Percentiles rank a stretch among this genome's conserved stretches.
Evolutionary conservation across 2,329 filamentous ascomycete species (phyloP).

Genomic region (Ilyonectria sp.): DNA sequence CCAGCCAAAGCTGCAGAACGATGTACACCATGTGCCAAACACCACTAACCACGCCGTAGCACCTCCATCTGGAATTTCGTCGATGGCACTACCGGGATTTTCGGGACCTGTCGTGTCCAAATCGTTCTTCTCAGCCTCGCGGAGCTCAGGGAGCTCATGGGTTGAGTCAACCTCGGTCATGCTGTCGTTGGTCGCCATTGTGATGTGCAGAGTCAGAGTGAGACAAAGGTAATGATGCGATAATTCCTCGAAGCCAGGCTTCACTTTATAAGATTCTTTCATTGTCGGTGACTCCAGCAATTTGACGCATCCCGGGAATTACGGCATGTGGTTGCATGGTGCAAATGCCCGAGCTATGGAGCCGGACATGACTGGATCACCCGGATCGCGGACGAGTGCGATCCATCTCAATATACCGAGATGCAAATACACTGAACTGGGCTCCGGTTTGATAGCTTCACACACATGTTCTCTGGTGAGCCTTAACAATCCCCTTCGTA

Average conservation of each 20-base stretch:
- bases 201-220: background rate
- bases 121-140: slow-evolving; percentile 4
- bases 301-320: background rate
- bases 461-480: background rate
- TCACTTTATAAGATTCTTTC: background rate
- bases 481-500: background rate
- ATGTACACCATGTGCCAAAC: slow-evolving; percentile 55
- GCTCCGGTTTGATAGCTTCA: background rate
- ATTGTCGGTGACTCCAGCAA: background rate
- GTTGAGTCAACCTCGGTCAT: slow-evolving; percentile 1
- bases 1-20: slow-evolving; percentile 58
- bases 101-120: background rate
- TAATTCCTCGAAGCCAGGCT: background rate
- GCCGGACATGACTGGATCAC: background rate
- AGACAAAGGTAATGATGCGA: background rate
- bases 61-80: slow-evolving; percentile 44
- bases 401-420: background rate
- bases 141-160: background rate
- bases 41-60: slow-evolving; percentile 55
- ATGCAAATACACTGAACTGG: background rate
- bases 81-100: background rate
- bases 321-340: background rate
- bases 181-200: slow-evolving; percentile 20
- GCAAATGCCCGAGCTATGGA: background rate
- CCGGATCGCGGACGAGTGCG: background rate